phyloP scores from a whole-genome alignment of 768 basidiomycete genomes.

The Termitomyces sp. region DNA sequence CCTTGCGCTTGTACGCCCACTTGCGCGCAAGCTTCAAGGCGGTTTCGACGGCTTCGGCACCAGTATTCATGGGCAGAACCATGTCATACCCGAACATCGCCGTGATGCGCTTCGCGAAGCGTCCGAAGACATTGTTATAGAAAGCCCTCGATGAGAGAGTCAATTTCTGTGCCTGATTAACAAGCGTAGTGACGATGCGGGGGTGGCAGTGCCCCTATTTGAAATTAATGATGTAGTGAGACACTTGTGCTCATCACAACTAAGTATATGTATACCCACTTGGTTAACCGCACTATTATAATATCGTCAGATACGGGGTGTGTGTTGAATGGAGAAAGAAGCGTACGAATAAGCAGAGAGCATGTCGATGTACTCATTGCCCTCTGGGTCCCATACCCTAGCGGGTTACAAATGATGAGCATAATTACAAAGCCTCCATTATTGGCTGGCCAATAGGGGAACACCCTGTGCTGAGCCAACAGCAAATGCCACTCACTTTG shows the following conservation, averaged over 20 bases:
- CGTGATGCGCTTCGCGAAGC: slow-evolving; percentile 83
- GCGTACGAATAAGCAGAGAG: slow-evolving; percentile 93
- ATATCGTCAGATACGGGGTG: neutral
- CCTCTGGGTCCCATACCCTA: slow-evolving; percentile 92
- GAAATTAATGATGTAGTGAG: neutral
- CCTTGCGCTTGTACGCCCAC: slow-evolving; percentile 93
- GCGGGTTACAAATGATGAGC: slow-evolving; percentile 7
- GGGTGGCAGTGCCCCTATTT: slow-evolving; percentile 87
- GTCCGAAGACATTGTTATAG: slow-evolving; percentile 88
- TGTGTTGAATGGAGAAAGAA: slow-evolving; percentile 3
- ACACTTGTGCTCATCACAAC: neutral
- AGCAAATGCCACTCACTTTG: slow-evolving; percentile 65
- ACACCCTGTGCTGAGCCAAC: slow-evolving; percentile 12
- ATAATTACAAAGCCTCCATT: slow-evolving; percentile 11
- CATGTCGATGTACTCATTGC: slow-evolving; percentile 96
- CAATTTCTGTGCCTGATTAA: slow-evolving; percentile 81
- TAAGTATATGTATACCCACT: slow-evolving; percentile 31
- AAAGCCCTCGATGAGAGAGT: slow-evolving; percentile 96
- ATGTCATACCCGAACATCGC: slow-evolving; percentile 88
- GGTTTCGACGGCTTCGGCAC: slow-evolving; percentile 97
- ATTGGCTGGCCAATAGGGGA: slow-evolving; percentile 16
- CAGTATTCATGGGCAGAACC: slow-evolving; percentile 98
- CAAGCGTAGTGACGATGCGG: slow-evolving; percentile 73
- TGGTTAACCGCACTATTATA: slow-evolving; percentile 77
- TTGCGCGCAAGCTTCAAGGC: slow-evolving; percentile 93